Base-by-base conservation (phyloP, 495 filamentous ascomycete species). In the Penicillium steckii region DNA sequence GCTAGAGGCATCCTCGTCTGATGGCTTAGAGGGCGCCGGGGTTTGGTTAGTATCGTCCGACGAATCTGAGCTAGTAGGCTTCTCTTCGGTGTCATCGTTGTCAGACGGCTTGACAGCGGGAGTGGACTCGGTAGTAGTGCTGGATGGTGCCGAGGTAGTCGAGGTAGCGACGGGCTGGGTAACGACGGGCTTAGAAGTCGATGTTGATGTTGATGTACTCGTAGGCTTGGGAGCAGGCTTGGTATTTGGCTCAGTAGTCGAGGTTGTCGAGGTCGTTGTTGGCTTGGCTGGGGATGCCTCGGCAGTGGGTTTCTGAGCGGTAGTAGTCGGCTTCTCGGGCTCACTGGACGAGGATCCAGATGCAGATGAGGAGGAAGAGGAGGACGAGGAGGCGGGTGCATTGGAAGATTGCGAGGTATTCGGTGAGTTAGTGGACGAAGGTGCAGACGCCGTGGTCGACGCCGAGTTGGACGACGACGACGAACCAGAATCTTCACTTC, bases 361-460 rank as follows among this genome's bases (percentile, higher is more conserved):
- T 33, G 45, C 55, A 59, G 57, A 66, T 45, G 59, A 62, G 55
- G 59, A 62, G 62, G 59, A 65, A 63, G 64, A 67, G 1, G 56
- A 62, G 64, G 47, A 59, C 60, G 56, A 60, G 46, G 59, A 67
- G 23, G 0, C 64, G 46, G 54, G 59, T 63, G 42, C 60, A 60
- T 55, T 62, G 62, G 57, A 53, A 57, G 54, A 68, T 38, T 26
- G 44, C 46, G 55, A 59, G 19, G 57, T 60, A 51, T 66, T 55
- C 57, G 63, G 32, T 48, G 60, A 38, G 60, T 66, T 61, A 66
- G 63, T 64, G 55, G 60, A 65, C 52, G 63, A 57, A 59, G 63
- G 42, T 41, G 62, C 26, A 66, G 62, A 52, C 54, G 55, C 50
- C 57, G 62, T 46, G 52, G 59, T 52, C 62, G 62, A 66, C 65